phyloP scores from a whole-genome alignment of 164 flowering plant species.

The Chimonanthus praecox region DNA sequence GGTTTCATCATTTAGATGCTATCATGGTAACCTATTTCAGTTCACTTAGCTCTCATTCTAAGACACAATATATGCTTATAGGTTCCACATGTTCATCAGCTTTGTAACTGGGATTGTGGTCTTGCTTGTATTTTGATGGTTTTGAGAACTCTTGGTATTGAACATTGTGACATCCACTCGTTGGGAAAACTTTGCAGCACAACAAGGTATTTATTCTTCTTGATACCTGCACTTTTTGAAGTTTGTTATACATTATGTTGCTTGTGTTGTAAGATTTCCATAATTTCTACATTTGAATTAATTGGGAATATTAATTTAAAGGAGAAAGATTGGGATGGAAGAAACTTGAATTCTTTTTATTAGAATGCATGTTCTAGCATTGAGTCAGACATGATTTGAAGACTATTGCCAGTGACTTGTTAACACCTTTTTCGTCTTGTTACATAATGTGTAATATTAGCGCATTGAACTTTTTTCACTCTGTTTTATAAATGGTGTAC shows the following conservation, averaged over 20 bases:
- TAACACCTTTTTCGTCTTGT: no score
- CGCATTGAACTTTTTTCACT: no score
- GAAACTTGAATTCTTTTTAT: no score
- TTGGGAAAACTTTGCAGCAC: constrained; percentile 67
- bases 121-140: constrained; percentile 95
- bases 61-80: constrained; percentile 20
- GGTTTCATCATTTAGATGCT: neutral
- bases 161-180: constrained; percentile 35
- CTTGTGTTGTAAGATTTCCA: neutral
- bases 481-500: no score
- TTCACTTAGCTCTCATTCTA: neutral
- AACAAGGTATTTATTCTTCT: constrained; percentile 45
- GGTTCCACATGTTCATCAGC: constrained; percentile 89
- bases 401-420: no score
- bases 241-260: neutral
- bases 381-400: no score
- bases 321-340: no score
- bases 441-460: no score
- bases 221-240: neutral
- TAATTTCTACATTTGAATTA: no score
- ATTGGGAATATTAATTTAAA: no score
- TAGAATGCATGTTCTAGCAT: no score
- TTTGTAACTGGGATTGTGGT: constrained; percentile 89
- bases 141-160: constrained; percentile 61
- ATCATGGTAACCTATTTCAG: neutral